Base-by-base conservation (phyloP, 1,284 basidiomycete species). In the Trametes polyzona region DNA sequence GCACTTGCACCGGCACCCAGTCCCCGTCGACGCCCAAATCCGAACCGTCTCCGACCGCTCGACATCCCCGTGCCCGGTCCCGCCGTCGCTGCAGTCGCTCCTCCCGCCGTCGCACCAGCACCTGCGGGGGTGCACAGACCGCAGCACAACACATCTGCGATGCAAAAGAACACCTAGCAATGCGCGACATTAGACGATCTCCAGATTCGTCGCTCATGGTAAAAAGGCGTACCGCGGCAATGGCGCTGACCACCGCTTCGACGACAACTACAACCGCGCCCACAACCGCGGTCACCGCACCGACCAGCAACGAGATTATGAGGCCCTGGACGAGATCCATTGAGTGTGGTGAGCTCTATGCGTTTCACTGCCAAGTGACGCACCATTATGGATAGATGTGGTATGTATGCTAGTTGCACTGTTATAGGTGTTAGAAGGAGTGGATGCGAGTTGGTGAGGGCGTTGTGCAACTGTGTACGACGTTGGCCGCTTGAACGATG, bases 81-180 rank as follows among this genome's bases (percentile, higher is more conserved):
- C n/a, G 47, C 37, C 17, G 37, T 39, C n/a, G 48, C 48, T n/a
- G n/a, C n/a, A n/a, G n/a, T n/a, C 12, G 23, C 35, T 11, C 47
- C 36, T 16, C 39, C 39, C 10, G 39, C 11, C 16, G 39, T 41
- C 3, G 39, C 37, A 6, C 48, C 48, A 3, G 48, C 48, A 12
- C 48, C 48, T 4, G 39, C 37, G n/a, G 48, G 48, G 5, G 48
- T 41, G 29, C 48, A 50, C n/a, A 30, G 12, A 5, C 48, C 48
- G 27, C 48, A 50, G 37, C 48, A 50, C 27, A 50, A 17, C 5
- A 50, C 37, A 29, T 50, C 48, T 5, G 29, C 37, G 26, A 50
- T 30, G 14, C 48, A 50, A 14, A 14, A 40, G 37, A 50, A 41
- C 4, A 50, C 19, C 48, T 50, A n/a, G 19, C 27, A 44, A n/a